Conservation (phyloP, 768 basidiomycete genomes). For the Phylloporus sp. region DNA sequence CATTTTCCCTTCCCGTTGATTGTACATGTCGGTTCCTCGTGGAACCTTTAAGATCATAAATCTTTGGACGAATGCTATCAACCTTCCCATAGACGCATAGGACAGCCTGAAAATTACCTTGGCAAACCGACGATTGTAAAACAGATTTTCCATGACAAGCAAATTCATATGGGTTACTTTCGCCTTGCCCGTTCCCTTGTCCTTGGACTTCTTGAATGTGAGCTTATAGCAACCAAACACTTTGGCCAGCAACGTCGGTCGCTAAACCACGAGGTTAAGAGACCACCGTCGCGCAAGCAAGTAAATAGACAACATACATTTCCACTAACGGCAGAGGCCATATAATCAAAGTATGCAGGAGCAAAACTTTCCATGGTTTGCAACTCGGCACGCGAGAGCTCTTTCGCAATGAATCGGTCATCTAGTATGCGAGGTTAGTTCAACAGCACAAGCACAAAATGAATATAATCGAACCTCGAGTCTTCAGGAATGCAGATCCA, state of each 20-base stretch:
- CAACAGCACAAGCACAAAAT: not conserved
- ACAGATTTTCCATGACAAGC: slow-evolving; percentile 96
- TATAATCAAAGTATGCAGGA: slow-evolving; percentile 96
- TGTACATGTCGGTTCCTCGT: slow-evolving; percentile 91
- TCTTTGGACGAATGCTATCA: slow-evolving; percentile 42
- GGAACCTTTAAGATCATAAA: slow-evolving; percentile 97
- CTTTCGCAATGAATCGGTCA: slow-evolving; percentile 98
- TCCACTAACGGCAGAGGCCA: slow-evolving; percentile 87
- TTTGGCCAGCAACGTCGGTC: slow-evolving; percentile 92
- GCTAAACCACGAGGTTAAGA: slow-evolving; percentile 42
- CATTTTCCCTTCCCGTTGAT: slow-evolving; percentile 85
- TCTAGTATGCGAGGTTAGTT: slow-evolving; percentile 44
- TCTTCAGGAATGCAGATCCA: slow-evolving; percentile 95
- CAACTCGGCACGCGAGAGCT: slow-evolving; percentile 84
- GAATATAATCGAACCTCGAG: slow-evolving; percentile 57
- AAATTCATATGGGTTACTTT: slow-evolving; percentile 92
- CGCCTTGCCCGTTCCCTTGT: slow-evolving; percentile 55
- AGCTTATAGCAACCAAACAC: slow-evolving; percentile 97
- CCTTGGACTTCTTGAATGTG: slow-evolving; percentile 79
- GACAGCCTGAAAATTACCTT: slow-evolving; percentile 49
- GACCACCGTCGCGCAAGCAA: not conserved
- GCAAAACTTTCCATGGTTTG: slow-evolving; percentile 97
- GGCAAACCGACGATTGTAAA: slow-evolving; percentile 87
- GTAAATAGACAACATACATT: slow-evolving; percentile 49
- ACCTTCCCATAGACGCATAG: not conserved